Evolutionary conservation across 2,329 filamentous ascomycete species (phyloP).

Genomic region (Venturia pyrina): DNA sequence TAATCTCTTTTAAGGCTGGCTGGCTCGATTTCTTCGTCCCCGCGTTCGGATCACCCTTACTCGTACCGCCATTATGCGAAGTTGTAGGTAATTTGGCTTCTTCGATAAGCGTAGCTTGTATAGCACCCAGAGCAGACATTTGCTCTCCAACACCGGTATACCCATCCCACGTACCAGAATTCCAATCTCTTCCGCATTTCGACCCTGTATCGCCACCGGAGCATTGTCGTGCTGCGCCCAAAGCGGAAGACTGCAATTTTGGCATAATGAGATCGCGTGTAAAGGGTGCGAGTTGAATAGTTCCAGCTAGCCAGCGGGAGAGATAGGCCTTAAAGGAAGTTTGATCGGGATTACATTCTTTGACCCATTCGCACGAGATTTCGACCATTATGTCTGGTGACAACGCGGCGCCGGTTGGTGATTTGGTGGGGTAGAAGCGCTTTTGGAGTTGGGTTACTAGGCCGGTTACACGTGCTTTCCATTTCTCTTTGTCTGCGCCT

Average conservation of each 20-base stretch:
- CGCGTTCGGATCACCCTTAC: constrained; percentile 35
- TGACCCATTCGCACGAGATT: constrained; percentile 49
- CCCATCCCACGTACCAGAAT: constrained; percentile 36
- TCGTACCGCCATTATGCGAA: constrained; percentile 48
- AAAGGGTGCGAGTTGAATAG: constrained; percentile 46
- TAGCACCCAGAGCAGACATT: constrained; percentile 58
- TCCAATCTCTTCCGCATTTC: constrained; percentile 56
- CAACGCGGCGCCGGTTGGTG: constrained; percentile 44
- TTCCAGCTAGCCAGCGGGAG: constrained; percentile 53
- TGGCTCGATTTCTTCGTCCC: constrained; percentile 19
- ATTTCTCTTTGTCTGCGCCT: constrained; percentile 9
- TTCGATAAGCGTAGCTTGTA: constrained; percentile 50
- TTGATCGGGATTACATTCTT: constrained; percentile 53
- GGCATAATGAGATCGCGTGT: constrained; percentile 38
- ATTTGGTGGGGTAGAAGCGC: constrained; percentile 41
- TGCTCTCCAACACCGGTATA: constrained; percentile 57
- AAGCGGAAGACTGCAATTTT: constrained; percentile 42
- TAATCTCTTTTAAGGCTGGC: constrained; percentile 27
- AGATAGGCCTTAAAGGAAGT: constrained; percentile 60
- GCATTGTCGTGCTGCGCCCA: constrained; percentile 52
- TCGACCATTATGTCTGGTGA: constrained; percentile 51
- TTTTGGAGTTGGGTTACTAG: constrained; percentile 49
- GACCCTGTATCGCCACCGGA: constrained; percentile 41
- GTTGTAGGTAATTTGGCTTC: constrained; percentile 25
- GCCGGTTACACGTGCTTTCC: constrained; percentile 19